These are phyloP conservation scores for Adansonia rubrostipa DNA, from an alignment of 441 rosid genomes.

Conservation along the genomic window DNA sequence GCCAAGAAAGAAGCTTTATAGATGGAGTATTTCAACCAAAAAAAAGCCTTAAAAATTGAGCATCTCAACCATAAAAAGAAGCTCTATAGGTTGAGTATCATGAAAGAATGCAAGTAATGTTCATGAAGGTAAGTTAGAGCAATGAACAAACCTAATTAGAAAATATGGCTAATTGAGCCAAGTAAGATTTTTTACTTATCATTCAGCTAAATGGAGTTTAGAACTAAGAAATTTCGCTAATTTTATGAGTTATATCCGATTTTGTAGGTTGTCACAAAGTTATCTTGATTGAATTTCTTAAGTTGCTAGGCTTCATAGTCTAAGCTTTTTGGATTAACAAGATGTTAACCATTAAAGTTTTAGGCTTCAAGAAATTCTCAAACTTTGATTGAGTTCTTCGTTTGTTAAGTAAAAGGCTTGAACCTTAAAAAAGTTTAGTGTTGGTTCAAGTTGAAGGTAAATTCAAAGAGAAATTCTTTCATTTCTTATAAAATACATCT, in stretches of 20 bases:
- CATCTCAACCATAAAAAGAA: background rate
- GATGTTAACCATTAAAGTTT: background rate
- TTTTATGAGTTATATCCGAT: background rate
- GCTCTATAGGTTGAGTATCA: background rate
- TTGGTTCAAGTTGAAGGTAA: background rate
- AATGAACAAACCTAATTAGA: background rate
- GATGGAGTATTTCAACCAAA: background rate
- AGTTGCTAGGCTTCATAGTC: background rate
- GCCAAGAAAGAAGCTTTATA: background rate
- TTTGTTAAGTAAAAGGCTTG: background rate
- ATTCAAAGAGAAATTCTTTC: background rate
- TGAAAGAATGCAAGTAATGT: background rate
- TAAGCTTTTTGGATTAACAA: background rate
- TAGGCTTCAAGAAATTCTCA: background rate
- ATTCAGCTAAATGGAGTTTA: background rate
- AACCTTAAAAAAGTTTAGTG: background rate
- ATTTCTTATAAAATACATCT: background rate
- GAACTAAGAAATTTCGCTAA: background rate
- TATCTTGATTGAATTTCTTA: constrained; percentile 3
- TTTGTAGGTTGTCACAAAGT: background rate
- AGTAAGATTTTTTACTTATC: constrained; percentile 1
- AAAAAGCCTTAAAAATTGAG: background rate
- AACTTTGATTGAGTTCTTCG: background rate
- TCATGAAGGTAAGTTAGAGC: background rate
- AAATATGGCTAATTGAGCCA: background rate